phyloP scores from a whole-genome alignment of 2,329 filamentous ascomycete genomes.

The Phyllosticta paracitricarpa region DNA sequence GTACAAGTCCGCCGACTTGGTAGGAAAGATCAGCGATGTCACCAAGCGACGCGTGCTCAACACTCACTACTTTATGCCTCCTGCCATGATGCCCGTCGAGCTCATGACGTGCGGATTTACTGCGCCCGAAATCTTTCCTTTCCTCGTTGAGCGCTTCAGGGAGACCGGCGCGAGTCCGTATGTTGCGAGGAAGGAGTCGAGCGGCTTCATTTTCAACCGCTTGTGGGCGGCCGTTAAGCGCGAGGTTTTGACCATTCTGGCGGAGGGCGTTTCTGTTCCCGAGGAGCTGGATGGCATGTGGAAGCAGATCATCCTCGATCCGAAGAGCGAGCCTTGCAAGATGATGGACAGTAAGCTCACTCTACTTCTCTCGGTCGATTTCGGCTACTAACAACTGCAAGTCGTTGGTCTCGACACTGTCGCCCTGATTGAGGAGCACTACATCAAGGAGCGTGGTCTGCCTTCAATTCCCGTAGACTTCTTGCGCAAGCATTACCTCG shows the following conservation, averaged over 20 bases:
- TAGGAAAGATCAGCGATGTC: slow-evolving; percentile 31
- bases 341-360: slow-evolving; percentile 34
- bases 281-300: slow-evolving; percentile 43
- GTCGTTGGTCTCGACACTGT: slow-evolving; percentile 45
- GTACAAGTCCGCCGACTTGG: slow-evolving; percentile 41
- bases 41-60: slow-evolving; percentile 37
- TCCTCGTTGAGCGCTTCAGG: slow-evolving; percentile 31
- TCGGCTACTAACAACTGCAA: not conserved
- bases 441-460: slow-evolving; percentile 40
- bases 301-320: slow-evolving; percentile 28
- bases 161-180: slow-evolving; percentile 35
- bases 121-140: slow-evolving; percentile 32
- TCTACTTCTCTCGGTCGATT: not conserved
- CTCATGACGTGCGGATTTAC: slow-evolving; percentile 45
- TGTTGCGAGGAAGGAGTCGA: slow-evolving; percentile 39
- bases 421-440: slow-evolving; percentile 44
- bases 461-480: slow-evolving; percentile 32
- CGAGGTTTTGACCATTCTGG: slow-evolving; percentile 39
- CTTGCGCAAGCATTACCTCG: slow-evolving; percentile 36
- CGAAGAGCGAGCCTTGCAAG: slow-evolving; percentile 23
- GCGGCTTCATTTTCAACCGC: slow-evolving; percentile 46
- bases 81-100: slow-evolving; percentile 37
- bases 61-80: slow-evolving; percentile 44
- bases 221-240: slow-evolving; percentile 49
- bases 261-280: slow-evolving; percentile 40